Percentiles rank a stretch among this genome's conserved stretches.
These are phyloP conservation scores for Herpetomonas samuelpessoai DNA, from an alignment of 208 protist species.

Conservation along the genomic window DNA sequence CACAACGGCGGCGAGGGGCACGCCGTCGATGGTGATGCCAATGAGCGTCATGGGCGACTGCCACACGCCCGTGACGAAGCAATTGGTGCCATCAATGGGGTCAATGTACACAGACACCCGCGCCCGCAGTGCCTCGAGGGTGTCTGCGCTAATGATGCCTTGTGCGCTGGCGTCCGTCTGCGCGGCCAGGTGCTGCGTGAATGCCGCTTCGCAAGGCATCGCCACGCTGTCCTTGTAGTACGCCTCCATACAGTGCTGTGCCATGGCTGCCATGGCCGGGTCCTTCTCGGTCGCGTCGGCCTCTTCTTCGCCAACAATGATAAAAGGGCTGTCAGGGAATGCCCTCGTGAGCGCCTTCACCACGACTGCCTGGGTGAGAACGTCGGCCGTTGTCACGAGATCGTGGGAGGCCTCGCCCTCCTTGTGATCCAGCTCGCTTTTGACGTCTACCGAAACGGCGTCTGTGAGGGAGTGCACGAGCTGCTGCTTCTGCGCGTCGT, in stretches of 20 bases:
- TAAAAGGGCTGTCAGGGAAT: constrained; percentile 47
- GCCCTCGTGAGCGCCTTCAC: constrained; percentile 19
- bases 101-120: constrained; percentile 80
- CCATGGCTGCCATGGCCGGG: constrained; percentile 13
- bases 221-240: constrained; percentile 10
- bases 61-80: constrained; percentile 64
- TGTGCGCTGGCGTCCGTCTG: background rate
- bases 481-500: constrained; percentile 2
- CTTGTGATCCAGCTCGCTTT: constrained; percentile 34
- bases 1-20: constrained; percentile 57
- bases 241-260: constrained; percentile 17
- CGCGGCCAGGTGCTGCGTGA: constrained; percentile 10
- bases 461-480: constrained; percentile 20
- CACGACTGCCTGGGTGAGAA: constrained; percentile 52
- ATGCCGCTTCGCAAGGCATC: constrained; percentile 23
- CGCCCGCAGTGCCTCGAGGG: constrained; percentile 28
- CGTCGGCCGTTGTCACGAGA: constrained; percentile 61
- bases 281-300: constrained; percentile 5
- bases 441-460: constrained; percentile 40
- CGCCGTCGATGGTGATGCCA: constrained; percentile 62
- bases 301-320: constrained; percentile 58
- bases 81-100: constrained; percentile 83
- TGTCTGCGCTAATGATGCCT: constrained; percentile 19
- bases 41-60: constrained; percentile 73
- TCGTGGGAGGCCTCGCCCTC: constrained; percentile 34